Evolutionary conservation across 2,329 filamentous ascomycete species (phyloP), one percentile per base, ranked within the genome.

Genomic region (Lachnellula suecica): DNA sequence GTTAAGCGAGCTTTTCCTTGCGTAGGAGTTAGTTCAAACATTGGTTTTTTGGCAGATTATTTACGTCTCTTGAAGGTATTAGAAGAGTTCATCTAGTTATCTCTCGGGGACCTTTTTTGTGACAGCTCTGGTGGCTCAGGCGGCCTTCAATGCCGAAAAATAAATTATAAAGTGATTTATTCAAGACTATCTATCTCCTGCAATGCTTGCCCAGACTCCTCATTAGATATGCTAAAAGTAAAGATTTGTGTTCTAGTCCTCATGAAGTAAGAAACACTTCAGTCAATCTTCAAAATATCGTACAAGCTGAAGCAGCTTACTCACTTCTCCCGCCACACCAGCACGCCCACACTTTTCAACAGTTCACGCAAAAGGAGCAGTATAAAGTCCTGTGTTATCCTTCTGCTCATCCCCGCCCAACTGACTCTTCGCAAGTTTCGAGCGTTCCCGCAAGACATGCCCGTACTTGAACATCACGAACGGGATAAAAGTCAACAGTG

Each of bases 401-500:
- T 60, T 60, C 49, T 59, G 52, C 44, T 57, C 54, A 20, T 60
- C 54, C 6, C 53, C 56, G 7, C 54, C 56, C 46, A 53, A 34
- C 41, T 59, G 52, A 22, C 37, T 44, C 4, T 49, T 51, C 10
- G 68, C 69, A 42, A 71, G 52, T 54, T 57, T 65, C 1, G 66
- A 69, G 4, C 68, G 54, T 8, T 63, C 61, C 15, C 70, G 59
- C 38, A 71, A 53, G 25, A 41, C 44, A 24, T 64, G 78, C 0
- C 87, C 85, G 57, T 79, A 88, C 44, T 88, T 79, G 10, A 85
- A 76, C 22, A 89, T 68, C 0, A 87, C 75, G 80, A 85, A 96
- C 0, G 91, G 91, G 22, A 95, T 90, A 1, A 89, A 69, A 0
- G 88, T 91, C 56, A 96, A 68, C 2, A 79, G 68, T 1, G 73